These are phyloP conservation scores for Lantana camara DNA, from an alignment of 257 asterid genomes.

Conservation along the genomic window DNA sequence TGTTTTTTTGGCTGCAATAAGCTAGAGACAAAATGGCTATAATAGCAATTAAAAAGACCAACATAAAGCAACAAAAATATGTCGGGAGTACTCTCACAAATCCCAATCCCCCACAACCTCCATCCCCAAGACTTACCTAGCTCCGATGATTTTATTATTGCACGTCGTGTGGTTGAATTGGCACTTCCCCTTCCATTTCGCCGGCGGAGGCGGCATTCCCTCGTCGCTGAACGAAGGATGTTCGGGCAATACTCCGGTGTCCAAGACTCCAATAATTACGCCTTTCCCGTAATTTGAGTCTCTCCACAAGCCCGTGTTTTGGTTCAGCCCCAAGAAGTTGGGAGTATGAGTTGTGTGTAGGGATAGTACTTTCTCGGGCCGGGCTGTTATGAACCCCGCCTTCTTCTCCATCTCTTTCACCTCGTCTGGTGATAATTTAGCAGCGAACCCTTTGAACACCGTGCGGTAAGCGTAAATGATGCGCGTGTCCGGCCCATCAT, in stretches of 20 bases:
- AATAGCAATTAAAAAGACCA: too few species aligned
- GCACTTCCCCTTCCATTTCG: constrained; percentile 51
- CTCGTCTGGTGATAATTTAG: constrained; percentile 32
- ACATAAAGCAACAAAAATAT: too few species aligned
- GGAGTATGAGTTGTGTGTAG: constrained; percentile 40
- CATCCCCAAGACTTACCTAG: too few species aligned
- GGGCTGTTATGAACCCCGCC: constrained; percentile 24
- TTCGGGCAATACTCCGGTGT: constrained; percentile 39
- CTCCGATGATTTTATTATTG: constrained; percentile 50
- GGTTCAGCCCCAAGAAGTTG: constrained; percentile 46
- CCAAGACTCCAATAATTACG: constrained; percentile 50
- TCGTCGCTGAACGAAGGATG: constrained; percentile 54
- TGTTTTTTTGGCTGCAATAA: too few species aligned
- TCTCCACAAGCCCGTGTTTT: constrained; percentile 48
- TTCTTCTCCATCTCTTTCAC: constrained; percentile 20
- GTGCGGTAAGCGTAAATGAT: constrained; percentile 20
- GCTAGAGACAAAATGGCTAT: too few species aligned
- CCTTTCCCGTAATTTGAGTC: constrained; percentile 53
- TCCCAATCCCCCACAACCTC: too few species aligned
- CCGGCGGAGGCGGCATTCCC: constrained; percentile 54
- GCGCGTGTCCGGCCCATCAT: background rate
- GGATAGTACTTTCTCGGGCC: constrained; percentile 10
- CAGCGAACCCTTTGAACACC: constrained; percentile 42
- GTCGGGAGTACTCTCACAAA: too few species aligned
- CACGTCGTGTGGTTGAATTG: constrained; percentile 37